Percentiles rank a stretch among this genome's conserved stretches.
phyloP scores from a whole-genome alignment of 2,329 filamentous ascomycete genomes.

The Penicillium griseofulvum region DNA sequence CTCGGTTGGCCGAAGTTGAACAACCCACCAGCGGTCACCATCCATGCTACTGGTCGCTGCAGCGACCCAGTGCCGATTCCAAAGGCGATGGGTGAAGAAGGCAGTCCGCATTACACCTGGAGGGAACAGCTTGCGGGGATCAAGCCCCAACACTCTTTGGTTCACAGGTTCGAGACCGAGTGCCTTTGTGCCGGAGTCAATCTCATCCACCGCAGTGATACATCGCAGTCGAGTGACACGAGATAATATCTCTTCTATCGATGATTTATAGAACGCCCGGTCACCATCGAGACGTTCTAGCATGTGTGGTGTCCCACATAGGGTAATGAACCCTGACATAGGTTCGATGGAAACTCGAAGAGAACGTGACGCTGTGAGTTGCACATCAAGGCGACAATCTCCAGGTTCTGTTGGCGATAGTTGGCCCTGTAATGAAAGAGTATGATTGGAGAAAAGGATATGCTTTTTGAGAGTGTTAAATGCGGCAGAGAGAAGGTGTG shows the following conservation, averaged over 20 bases:
- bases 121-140: constrained; percentile 60
- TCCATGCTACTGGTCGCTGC: constrained; percentile 67
- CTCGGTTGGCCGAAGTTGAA: constrained; percentile 39
- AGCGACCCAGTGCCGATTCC: constrained; percentile 70
- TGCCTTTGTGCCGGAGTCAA: constrained; percentile 36
- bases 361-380: constrained; percentile 63
- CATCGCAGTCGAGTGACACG: constrained; percentile 41
- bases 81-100: constrained; percentile 55
- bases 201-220: constrained; percentile 40
- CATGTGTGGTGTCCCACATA: constrained; percentile 63
- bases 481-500: constrained; percentile 67
- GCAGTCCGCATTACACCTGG: constrained; percentile 62
- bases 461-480: constrained; percentile 59
- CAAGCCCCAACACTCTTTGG: constrained; percentile 36
- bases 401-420: constrained; percentile 62
- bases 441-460: constrained; percentile 60
- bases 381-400: constrained; percentile 66
- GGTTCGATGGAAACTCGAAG: constrained; percentile 69
- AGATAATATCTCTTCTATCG: constrained; percentile 40
- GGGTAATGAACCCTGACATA: constrained; percentile 70
- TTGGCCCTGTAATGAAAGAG: constrained; percentile 58
- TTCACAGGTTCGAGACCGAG: constrained; percentile 41
- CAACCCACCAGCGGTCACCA: constrained; percentile 77
- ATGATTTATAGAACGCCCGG: constrained; percentile 57
- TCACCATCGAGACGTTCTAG: constrained; percentile 60